Base-by-base conservation (phyloP, 2,329 filamentous ascomycete genomes). In the Aspergillus aculeatinus region DNA sequence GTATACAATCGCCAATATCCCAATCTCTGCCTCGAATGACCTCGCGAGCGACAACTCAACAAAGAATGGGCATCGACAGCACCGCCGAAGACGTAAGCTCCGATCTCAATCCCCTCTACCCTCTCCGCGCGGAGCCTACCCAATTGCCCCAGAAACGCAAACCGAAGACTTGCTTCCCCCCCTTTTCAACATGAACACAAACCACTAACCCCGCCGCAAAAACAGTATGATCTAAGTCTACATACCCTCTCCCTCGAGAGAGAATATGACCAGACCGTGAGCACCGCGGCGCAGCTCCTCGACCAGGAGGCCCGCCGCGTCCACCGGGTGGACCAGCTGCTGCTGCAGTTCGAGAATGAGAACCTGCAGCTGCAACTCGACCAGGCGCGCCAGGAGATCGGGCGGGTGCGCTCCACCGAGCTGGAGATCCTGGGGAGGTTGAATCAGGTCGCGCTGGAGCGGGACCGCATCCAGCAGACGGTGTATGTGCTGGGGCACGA, bases 291-390 rank as follows among this genome's bases (percentile, higher is more conserved):
- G 56, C 79, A 88, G 11, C 81, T 96, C 58, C 79, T 86, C 65
- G 90, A 90, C 68, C 87, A 92, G 65, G 93, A 98, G 74, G 86
- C 88, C 61, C 81, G 85, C 44, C 87, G 93, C 51, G 84, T 87
- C 64, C 76, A 92, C 55, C 86, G 86, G 65, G 82, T 94, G 62
- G 85, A 88, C 63, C 82, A 88, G 57, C 78, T 93, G 57, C 76
- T 92, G n/a, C 79, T 90, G n/a, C 83, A 88, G 63, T 87, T 93
- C 65, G 89, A 96, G 63, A 91, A 89, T 64, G 84, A 87, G 51
- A 82, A 85, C 10, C 76, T 96, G 29, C 84, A 86, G 64, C 83
- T 87, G 49, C 82, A 88, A 63, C 74, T 93, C 19, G 81, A 85
- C 25, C 67, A 72, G 55, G 82, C 85, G 48, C 82, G 89, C 54